phyloP scores from a whole-genome alignment of 306 rosid species.

The Lathyrus oleraceus region DNA sequence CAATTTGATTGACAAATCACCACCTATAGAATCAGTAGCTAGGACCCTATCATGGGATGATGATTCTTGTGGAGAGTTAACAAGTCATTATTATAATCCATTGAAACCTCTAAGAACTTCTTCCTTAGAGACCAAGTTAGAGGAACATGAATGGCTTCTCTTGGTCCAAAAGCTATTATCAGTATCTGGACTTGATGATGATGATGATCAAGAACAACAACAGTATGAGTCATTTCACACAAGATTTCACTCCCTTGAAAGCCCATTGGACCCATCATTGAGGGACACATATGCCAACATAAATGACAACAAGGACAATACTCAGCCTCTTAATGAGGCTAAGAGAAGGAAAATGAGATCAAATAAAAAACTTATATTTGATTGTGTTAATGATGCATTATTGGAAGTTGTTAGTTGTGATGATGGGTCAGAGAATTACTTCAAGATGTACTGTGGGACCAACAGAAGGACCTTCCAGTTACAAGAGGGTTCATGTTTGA shows the following conservation, averaged over 20 bases:
- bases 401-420: constrained; percentile 57
- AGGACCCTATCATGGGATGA: constrained; percentile 83
- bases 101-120: constrained; percentile 51
- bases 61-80: constrained; percentile 56
- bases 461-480: constrained; percentile 20
- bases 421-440: constrained; percentile 43
- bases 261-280: constrained; percentile 79
- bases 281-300: constrained; percentile 65
- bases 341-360: constrained; percentile 73
- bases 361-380: constrained; percentile 74
- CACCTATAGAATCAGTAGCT: constrained; percentile 88
- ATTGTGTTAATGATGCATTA: constrained; percentile 62
- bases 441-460: constrained; percentile 42
- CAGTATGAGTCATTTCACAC: constrained; percentile 40
- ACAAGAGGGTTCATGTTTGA: constrained; percentile 47
- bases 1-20: constrained; percentile 93
- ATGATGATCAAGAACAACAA: constrained; percentile 30
- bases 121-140: constrained; percentile 53
- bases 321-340: constrained; percentile 61
- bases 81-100: constrained; percentile 48
- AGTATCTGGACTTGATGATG: constrained; percentile 60
- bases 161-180: constrained; percentile 66
- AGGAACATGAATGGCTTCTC: constrained; percentile 67
- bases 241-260: constrained; percentile 70
- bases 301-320: constrained; percentile 45